Conservation (phyloP, 345 rosid species). For the Murraya koenigii region DNA sequence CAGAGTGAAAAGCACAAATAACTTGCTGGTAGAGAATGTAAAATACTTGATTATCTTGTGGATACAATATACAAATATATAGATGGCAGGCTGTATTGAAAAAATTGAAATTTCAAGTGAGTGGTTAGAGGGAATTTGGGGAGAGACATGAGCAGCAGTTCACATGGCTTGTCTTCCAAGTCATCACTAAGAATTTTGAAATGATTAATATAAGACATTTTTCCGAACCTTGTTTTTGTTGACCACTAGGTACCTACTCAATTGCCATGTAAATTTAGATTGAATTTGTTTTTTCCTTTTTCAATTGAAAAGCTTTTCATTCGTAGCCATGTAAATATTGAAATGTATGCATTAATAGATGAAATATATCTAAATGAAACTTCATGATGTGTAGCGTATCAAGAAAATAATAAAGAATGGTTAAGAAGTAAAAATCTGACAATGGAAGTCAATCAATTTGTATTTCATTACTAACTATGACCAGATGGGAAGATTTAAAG, state of each 20-base stretch:
- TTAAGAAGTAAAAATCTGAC: neutral
- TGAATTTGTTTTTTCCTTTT: no score
- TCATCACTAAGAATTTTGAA: neutral
- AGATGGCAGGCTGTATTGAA: neutral
- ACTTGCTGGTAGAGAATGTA: neutral
- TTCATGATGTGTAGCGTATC: neutral
- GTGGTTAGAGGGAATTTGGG: constrained; percentile 7
- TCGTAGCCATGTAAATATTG: neutral
- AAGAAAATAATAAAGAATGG: neutral
- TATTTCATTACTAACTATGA: neutral
- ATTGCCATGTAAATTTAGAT: neutral
- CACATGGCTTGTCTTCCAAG: neutral
- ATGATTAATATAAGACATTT: neutral
- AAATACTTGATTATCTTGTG: neutral
- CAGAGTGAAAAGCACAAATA: neutral
- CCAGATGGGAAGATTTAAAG: neutral
- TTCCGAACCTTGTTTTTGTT: neutral
- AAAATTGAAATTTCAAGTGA: neutral
- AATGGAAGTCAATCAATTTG: neutral
- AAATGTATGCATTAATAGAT: neutral
- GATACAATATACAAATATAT: neutral
- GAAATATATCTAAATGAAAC: neutral
- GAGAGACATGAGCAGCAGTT: neutral
- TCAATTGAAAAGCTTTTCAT: neutral
- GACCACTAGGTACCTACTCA: neutral